Base-by-base conservation (phyloP, 1,284 basidiomycete genomes). In the Exobasidium cylindrosporum region DNA sequence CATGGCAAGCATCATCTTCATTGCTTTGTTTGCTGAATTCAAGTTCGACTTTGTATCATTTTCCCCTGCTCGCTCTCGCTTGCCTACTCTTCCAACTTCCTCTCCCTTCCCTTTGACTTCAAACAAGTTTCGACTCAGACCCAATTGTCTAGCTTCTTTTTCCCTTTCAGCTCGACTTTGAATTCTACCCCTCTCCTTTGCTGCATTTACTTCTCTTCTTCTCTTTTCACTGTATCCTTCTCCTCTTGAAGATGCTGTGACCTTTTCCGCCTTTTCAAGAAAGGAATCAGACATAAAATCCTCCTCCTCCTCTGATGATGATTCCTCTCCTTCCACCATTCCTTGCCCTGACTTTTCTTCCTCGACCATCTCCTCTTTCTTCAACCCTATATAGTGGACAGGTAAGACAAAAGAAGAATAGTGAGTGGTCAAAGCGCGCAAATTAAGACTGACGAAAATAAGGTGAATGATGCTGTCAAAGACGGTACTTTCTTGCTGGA, bases 261-360 rank as follows among this genome's bases (percentile, higher is more conserved):
- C 26, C 28, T 14, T 5, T 3, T 11, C 26, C 13, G 44, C 60
- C 10, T 17, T 23, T 2, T 40, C 44, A 28, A 65, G 54, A 10
- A 56, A 45, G 4, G 43, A 46, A 31, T 62, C 60, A 6, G 60
- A 62, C 63, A 65, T 65, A 35, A 62, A 65, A 49, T 65, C 63
- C 35, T 65, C 63, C 14, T 64, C 63, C 26, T 64, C 54, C 13
- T 64, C 62, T n/a, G n/a, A n/a, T n/a, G n/a, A n/a, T n/a, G n/a
- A n/a, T n/a, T n/a, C n/a, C n/a, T n/a, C n/a, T n/a, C n/a, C n/a
- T n/a, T n/a, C n/a, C n/a, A n/a, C n/a, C n/a, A n/a, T n/a, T n/a
- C n/a, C n/a, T n/a, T n/a, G n/a, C n/a, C n/a, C n/a, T n/a, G n/a
- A n/a, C n/a, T n/a, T n/a, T n/a, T n/a, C n/a, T n/a, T n/a, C n/a